phyloP scores from a whole-genome alignment of 345 rosid species.

The Microthlaspi erraticum region DNA sequence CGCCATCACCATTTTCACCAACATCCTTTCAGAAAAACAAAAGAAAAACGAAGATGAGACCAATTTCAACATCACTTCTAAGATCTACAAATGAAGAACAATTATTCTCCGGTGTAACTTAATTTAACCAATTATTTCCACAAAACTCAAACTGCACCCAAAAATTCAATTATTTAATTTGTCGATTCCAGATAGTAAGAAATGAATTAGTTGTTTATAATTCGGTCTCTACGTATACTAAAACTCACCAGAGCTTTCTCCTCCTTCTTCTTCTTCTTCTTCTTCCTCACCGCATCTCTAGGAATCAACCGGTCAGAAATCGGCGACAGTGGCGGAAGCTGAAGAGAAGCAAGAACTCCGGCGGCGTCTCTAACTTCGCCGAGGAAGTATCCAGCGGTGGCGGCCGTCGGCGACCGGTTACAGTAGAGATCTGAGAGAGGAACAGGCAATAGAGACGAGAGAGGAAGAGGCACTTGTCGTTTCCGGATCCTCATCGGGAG shows the following conservation, averaged over 20 bases:
- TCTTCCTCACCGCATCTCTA: slow-evolving; percentile 24
- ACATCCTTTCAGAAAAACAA: slow-evolving; percentile 32
- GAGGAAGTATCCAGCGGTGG: slow-evolving; percentile 41
- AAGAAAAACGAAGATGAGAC: slow-evolving; percentile 15
- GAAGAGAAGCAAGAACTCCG: slow-evolving; percentile 27
- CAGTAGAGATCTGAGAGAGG: slow-evolving; percentile 84
- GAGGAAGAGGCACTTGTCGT: slow-evolving; percentile 73
- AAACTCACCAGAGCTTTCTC: slow-evolving; percentile 48
- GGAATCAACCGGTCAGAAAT: slow-evolving; percentile 51
- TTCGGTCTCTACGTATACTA: slow-evolving; percentile 8
- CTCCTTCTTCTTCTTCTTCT: slow-evolving; percentile 32
- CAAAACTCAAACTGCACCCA: slow-evolving; percentile 52
- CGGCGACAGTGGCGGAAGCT: slow-evolving; percentile 44
- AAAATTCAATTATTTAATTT: background rate
- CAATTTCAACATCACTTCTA: slow-evolving; percentile 21
- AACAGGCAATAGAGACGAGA: slow-evolving; percentile 76
- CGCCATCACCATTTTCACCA: slow-evolving; percentile 34
- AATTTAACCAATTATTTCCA: slow-evolving; percentile 48
- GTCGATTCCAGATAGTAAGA: background rate
- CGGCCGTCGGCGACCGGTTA: slow-evolving; percentile 49
- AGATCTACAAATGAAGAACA: slow-evolving; percentile 40
- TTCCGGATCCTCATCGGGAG: slow-evolving; percentile 90
- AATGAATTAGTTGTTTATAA: background rate
- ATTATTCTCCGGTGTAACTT: slow-evolving; percentile 40
- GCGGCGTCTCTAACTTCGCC: slow-evolving; percentile 51